Base-by-base conservation (phyloP, 768 basidiomycete genomes). In the Boletus sp. region DNA sequence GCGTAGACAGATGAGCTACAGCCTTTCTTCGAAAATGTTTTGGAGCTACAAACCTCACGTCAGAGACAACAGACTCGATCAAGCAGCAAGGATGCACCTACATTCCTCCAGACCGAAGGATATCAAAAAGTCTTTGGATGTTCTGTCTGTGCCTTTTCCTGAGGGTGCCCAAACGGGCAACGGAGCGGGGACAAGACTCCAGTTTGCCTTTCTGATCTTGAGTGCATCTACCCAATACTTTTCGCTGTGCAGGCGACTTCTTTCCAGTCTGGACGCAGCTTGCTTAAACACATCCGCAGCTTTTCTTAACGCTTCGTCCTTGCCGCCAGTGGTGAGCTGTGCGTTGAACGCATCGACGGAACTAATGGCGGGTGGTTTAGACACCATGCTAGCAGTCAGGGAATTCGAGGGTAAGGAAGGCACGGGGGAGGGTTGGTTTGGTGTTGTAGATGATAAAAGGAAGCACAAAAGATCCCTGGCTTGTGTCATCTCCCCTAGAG, bases 181-280 rank as follows among this genome's bases (percentile, higher is more conserved):
- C 23, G 90, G 90, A 9, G 90, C 87, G 32, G 90, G 88, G 40
- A 87, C 80, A 33, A 93, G 72, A 14, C 86, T 80, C 91, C 91
- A 93, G 60, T 93, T 93, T 8, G 78, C 83, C 62, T 81, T 72
- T 57, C 91, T 75, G 42, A 89, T 84, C 65, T 82, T 87, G 43
- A 93, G 75, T 4, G 91, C 91, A 65, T 92, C 83, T 7, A 84
- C 76, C 91, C 91, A 93, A 61, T 92, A 92, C 55, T 76, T 82
- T 64, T 91, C 88, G 39, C 84, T 81, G 46, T 79, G 75, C 9
- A 80, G 60, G 38, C 84, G 75, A 21, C 81, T 76, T 46, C 81
- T 74, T 63, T 90, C 88, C 72, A 91, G 82, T 50, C 81, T 80
- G 51, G 81, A 77, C 3, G 88, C 85, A 4, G 88, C 88, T 32